These are phyloP conservation scores for Diaporthe vexans DNA, from an alignment of 2,329 filamentous ascomycete genomes.

Conservation along the genomic window DNA sequence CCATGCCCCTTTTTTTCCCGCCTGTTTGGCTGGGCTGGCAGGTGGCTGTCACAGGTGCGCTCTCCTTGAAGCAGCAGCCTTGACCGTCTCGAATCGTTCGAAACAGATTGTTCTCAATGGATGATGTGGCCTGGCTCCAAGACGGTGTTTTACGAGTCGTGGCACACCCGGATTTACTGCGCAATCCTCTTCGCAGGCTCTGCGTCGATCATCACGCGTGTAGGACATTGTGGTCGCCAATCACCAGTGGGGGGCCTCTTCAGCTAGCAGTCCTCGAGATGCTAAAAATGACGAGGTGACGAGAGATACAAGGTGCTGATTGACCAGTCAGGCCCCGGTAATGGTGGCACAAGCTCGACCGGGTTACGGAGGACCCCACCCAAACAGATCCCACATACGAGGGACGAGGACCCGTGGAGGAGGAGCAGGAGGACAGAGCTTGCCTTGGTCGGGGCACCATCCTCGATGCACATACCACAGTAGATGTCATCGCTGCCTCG, in stretches of 20 bases:
- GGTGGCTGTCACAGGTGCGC: constrained; percentile 28
- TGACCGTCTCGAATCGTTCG: constrained; percentile 27
- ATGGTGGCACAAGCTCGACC: constrained; percentile 23
- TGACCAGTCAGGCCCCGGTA: constrained; percentile 8
- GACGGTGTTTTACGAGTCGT: constrained; percentile 32
- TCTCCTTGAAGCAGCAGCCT: constrained; percentile 33
- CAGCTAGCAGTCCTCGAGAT: constrained; percentile 2
- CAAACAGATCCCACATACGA: constrained; percentile 27
- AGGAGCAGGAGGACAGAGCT: constrained; percentile 12
- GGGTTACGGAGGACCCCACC: constrained; percentile 30
- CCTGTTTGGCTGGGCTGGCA: constrained; percentile 9
- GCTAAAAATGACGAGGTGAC: constrained; percentile 18
- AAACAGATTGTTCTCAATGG: constrained; percentile 29
- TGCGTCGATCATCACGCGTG: constrained; percentile 26
- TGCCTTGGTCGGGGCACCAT: constrained; percentile 11
- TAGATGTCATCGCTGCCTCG: neutral
- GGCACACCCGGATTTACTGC: constrained; percentile 13
- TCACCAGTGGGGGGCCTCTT: neutral
- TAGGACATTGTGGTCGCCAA: constrained; percentile 16
- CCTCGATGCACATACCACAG: neutral
- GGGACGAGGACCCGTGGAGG: neutral
- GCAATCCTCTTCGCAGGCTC: constrained; percentile 11
- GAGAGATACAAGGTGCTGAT: constrained; percentile 17
- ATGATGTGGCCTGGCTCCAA: constrained; percentile 3
- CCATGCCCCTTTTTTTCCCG: constrained; percentile 32